These are phyloP conservation scores for Penicillium alfredii DNA, from an alignment of 495 filamentous ascomycete species.

Conservation along the genomic window DNA sequence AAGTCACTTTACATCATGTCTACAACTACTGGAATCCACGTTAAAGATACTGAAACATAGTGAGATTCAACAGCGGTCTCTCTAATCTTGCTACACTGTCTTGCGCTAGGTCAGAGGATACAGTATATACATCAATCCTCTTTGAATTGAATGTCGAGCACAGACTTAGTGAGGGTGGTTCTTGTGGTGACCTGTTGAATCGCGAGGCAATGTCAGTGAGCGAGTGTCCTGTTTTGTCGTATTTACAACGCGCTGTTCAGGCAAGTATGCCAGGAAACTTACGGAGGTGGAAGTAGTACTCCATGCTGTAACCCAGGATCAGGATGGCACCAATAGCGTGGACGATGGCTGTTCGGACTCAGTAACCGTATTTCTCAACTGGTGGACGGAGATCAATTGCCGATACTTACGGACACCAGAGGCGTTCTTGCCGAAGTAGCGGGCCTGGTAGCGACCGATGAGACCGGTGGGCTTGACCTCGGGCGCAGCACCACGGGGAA, in stretches of 20 bases:
- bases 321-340: constrained; percentile 75
- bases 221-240: too few species aligned
- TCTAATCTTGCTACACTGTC: constrained; percentile 30
- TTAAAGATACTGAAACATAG: constrained; percentile 19
- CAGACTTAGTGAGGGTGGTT: constrained; percentile 87
- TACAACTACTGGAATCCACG: neutral
- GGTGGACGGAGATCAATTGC: too few species aligned
- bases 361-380: constrained; percentile 13
- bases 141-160: constrained; percentile 14
- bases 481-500: constrained; percentile 84
- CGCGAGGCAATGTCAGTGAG: too few species aligned
- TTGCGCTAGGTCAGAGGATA: constrained; percentile 24
- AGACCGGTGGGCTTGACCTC: constrained; percentile 71
- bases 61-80: constrained; percentile 21
- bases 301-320: constrained; percentile 81
- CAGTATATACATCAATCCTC: constrained; percentile 41
- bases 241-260: too few species aligned
- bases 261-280: too few species aligned
- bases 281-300: constrained; percentile 99
- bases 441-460: constrained; percentile 80
- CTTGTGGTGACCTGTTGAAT: constrained; percentile 84
- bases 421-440: constrained; percentile 91
- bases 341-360: constrained; percentile 59
- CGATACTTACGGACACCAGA: constrained; percentile 73
- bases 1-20: too few species aligned